Percentiles rank a stretch among this genome's conserved stretches.
These are phyloP conservation scores for Trametes coccinea DNA, from an alignment of 768 basidiomycete genomes.

Conservation along the genomic window DNA sequence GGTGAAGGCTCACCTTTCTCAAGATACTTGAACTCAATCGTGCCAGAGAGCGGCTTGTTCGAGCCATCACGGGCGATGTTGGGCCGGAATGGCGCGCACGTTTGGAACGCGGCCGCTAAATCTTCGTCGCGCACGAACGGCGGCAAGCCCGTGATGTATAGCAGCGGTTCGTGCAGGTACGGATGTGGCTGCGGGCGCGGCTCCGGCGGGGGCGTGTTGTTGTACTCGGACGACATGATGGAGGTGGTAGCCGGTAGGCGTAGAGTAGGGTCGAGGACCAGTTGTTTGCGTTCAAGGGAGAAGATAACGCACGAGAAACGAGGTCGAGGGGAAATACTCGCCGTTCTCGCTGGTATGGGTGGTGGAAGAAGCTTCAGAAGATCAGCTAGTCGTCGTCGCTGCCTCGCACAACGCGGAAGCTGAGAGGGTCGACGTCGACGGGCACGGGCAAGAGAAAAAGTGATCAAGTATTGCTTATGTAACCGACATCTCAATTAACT, in stretches of 20 bases:
- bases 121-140: conserved; percentile 73
- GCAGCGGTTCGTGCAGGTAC: conserved; percentile 79
- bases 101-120: conserved; percentile 69
- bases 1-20: conserved; percentile 62
- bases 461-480: conserved; percentile 20
- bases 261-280: background rate
- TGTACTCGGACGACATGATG: conserved; percentile 33
- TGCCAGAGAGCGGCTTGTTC: conserved; percentile 58
- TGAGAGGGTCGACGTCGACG: conserved; percentile 15
- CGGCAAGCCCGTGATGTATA: conserved; percentile 81
- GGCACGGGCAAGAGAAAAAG: conserved; percentile 16
- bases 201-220: conserved; percentile 18
- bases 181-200: conserved; percentile 58
- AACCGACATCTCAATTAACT: conserved; percentile 17
- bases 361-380: conserved; percentile 1
- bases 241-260: conserved; percentile 4
- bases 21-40: conserved; percentile 81
- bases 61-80: conserved; percentile 65
- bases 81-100: conserved; percentile 81
- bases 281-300: background rate
- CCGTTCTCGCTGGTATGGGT: background rate
- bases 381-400: conserved; percentile 4
- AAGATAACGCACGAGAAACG: background rate
- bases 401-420: conserved; percentile 15
- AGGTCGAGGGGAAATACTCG: background rate